Conservation (phyloP, 1,284 basidiomycete species). For the Xerocomus minutiporus region DNA sequence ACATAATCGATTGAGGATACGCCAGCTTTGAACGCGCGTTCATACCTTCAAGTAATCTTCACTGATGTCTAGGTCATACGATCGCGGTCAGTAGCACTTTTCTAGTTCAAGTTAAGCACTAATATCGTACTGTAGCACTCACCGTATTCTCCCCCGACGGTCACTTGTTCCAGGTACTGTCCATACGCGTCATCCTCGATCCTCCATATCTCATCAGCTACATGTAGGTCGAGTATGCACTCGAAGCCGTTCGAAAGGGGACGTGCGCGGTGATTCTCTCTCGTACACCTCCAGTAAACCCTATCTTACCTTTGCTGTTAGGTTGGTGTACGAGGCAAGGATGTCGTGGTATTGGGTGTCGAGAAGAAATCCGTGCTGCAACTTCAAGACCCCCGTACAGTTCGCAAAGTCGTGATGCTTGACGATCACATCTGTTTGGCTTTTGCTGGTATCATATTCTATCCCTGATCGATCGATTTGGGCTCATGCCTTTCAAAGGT, state of each 20-base stretch:
- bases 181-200: constrained; percentile 19
- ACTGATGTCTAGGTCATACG: constrained; percentile 33
- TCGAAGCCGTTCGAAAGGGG: constrained; percentile 95
- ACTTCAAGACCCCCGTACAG: constrained; percentile 96
- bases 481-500: constrained; percentile 47
- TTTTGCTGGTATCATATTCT: constrained; percentile 77
- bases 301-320: constrained; percentile 32
- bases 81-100: constrained; percentile 30
- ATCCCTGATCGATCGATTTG: constrained; percentile 2
- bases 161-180: constrained; percentile 80
- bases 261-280: constrained; percentile 81
- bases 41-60: constrained; percentile 4
- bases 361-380: constrained; percentile 99
- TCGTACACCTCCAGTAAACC: neutral
- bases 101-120: neutral
- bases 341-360: constrained; percentile 94
- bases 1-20: constrained; percentile 29
- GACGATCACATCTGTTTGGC: constrained; percentile 98
- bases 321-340: constrained; percentile 94
- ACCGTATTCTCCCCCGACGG: constrained; percentile 96
- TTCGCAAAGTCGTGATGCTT: constrained; percentile 97
- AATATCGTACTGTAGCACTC: constrained; percentile 52
- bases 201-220: constrained; percentile 18
- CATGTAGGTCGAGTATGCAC: constrained; percentile 91
- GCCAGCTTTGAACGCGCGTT: constrained; percentile 53